Conservation (phyloP, 805 yeast genomes). For the Hanseniaspora valbyensis region DNA sequence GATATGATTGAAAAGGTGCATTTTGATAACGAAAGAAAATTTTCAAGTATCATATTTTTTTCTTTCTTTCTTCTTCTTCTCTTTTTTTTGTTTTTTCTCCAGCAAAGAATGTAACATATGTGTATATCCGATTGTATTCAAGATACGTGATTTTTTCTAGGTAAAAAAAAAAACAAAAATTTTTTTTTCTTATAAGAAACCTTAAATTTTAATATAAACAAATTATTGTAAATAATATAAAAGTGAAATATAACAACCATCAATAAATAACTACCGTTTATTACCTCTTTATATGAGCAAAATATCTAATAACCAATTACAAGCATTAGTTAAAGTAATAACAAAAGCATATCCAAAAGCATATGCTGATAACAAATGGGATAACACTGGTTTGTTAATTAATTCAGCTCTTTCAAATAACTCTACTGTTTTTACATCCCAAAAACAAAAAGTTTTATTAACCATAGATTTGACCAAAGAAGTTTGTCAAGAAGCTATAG, state of each 20-base stretch:
- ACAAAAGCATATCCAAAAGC: constrained; percentile 69
- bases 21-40: no score
- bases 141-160: no score
- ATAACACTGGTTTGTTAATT: constrained; percentile 82
- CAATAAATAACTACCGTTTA: neutral
- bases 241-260: neutral
- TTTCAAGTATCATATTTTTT: no score
- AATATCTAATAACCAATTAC: neutral
- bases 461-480: constrained; percentile 75
- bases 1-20: no score
- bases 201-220: no score
- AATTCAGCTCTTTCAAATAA: constrained; percentile 43
- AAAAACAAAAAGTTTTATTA: constrained; percentile 36
- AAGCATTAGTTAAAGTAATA: constrained; percentile 29
- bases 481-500: constrained; percentile 79
- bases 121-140: no score
- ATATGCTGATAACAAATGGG: constrained; percentile 86
- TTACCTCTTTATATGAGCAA: neutral
- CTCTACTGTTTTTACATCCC: constrained; percentile 16
- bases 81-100: no score
- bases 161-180: no score
- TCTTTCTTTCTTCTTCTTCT: no score
- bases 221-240: no score
- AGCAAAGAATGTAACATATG: no score
- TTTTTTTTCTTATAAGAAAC: no score